Evolutionary conservation across 2,329 filamentous ascomycete genomes (phyloP), one percentile per base, ranked within the genome.

Genomic region (Cordyceps cicadae): DNA sequence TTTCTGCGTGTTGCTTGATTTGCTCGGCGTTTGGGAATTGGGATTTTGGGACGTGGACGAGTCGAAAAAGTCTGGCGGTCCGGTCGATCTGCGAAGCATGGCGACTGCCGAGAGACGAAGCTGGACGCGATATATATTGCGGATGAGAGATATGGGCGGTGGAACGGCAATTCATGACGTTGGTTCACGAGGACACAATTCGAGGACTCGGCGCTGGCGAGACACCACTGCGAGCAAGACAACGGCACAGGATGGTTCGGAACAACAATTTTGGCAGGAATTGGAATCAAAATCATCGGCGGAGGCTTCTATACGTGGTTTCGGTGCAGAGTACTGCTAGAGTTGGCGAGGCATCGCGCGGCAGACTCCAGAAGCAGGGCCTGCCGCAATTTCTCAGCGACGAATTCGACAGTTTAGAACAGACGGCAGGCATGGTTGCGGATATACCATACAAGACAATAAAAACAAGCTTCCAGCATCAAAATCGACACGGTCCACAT

Each of bases 1-100:
- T 14, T 17, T 14, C 5, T 7, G 48, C 6, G 48, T 21, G 48
- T 45, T 46, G 49, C 56, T 45, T 50, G 34, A 52, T 59, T 43
- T 59, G 48, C 49, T 46, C 39, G 56, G 56, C 48, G 49, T 59
- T 57, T 49, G 26, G 56, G 39, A 29, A 39, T 55, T 60, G 50
- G 57, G 57, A 5, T 37, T 60, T 41, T 43, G 15, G 37, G 15
- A 45, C 5, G 15, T 34, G 37, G 29, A 56, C 37, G 17, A 12
- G 26, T 48, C 14, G 29, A 29, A 37, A 45, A 24, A 53, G 32
- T 34, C 39, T 54, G 39, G 37, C 17, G 39, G 21, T 32, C 15
- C 9, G 24, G 19, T 12, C 24, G 53, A 55, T 17, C 15, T 29
- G 12, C 24, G 26, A 55, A 29, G 37, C 39, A 3, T 29, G 32